phyloP scores from a whole-genome alignment of 768 basidiomycete genomes.

The Lentinula aciculospora region DNA sequence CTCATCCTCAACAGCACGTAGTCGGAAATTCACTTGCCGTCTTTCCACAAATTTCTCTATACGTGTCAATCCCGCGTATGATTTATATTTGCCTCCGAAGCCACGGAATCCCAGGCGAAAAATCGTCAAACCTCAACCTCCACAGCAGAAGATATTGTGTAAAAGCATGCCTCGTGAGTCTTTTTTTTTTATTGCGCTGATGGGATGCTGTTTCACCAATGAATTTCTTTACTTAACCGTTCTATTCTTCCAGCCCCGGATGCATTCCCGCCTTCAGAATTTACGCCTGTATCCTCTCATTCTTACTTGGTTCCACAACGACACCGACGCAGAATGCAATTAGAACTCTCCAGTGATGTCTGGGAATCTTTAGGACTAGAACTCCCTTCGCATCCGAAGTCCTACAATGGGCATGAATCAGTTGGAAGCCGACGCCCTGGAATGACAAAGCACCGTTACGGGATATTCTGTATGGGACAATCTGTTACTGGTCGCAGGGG shows the following conservation, averaged over 20 bases:
- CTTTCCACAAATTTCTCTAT: slow-evolving; percentile 7
- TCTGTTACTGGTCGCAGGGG: background rate
- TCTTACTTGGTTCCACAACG: background rate
- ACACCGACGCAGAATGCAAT: slow-evolving; percentile 2
- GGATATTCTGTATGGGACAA: slow-evolving; percentile 34
- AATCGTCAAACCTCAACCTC: background rate
- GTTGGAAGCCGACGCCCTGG: slow-evolving; percentile 16
- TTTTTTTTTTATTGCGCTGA: too few relatives aligned
- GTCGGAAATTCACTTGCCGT: slow-evolving; percentile 1
- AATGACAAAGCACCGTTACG: slow-evolving; percentile 28
- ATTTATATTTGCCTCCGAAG: background rate
- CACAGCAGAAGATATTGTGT: background rate
- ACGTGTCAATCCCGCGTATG: background rate
- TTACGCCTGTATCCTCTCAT: background rate
- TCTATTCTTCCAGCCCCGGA: slow-evolving; percentile 27
- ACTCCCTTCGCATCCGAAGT: slow-evolving; percentile 8
- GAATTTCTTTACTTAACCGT: background rate
- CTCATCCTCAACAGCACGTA: background rate
- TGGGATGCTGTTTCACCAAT: too few relatives aligned
- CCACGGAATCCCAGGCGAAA: background rate
- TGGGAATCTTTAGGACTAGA: slow-evolving; percentile 11
- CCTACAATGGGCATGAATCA: slow-evolving; percentile 10
- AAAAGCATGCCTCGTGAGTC: slow-evolving; percentile 4
- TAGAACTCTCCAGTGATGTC: slow-evolving; percentile 3
- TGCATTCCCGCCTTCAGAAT: slow-evolving; percentile 18